phyloP scores from a whole-genome alignment of 768 basidiomycete genomes.

The Leccinum sublutescens region DNA sequence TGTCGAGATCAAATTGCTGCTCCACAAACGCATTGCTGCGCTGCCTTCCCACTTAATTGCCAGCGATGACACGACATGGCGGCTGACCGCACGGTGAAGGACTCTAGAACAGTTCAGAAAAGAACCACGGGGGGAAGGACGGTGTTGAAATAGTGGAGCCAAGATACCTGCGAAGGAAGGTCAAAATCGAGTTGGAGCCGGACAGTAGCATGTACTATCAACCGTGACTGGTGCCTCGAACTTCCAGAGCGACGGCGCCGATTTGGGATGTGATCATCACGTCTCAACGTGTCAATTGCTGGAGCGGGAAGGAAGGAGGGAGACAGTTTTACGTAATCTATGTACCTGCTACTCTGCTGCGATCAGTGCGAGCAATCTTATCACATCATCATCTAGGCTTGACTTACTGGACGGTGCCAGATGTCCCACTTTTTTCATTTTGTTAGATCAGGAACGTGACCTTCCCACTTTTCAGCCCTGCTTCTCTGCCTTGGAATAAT shows the following conservation, averaged over 20 bases:
- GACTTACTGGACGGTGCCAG: neutral
- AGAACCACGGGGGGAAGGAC: neutral
- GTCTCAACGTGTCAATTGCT: neutral
- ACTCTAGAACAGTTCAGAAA: conserved; percentile 7
- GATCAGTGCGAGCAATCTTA: neutral
- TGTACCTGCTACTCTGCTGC: neutral
- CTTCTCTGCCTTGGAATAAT: no score
- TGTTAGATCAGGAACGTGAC: no score
- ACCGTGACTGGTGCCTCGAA: neutral
- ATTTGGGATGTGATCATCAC: conserved; percentile 5
- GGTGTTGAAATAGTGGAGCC: neutral
- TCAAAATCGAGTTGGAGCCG: neutral
- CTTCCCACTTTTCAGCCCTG: no score
- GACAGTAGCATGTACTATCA: neutral
- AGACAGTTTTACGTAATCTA: neutral
- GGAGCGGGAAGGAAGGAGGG: neutral
- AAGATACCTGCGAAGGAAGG: conserved; percentile 3
- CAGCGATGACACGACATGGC: neutral
- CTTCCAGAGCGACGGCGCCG: neutral
- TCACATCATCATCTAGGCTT: no score
- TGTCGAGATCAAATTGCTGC: neutral
- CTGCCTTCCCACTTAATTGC: neutral
- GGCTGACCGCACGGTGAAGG: neutral
- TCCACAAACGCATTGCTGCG: conserved; percentile 1
- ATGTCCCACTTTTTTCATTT: no score